phyloP scores from a whole-genome alignment of 495 filamentous ascomycete genomes.

The Neurospora sp. region DNA sequence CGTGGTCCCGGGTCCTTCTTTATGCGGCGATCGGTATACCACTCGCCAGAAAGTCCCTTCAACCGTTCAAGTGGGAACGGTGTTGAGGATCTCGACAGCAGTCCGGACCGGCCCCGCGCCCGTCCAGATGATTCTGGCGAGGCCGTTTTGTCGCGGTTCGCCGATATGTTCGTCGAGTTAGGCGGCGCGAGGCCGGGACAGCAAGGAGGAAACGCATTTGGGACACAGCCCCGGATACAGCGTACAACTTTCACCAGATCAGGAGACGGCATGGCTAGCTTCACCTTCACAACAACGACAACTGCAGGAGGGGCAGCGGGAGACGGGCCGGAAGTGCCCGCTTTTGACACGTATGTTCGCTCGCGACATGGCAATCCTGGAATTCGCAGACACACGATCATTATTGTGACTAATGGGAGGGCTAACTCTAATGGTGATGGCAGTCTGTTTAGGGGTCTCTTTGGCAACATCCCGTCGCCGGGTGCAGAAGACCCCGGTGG shows the following conservation, averaged over 20 bases:
- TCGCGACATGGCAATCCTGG: background rate
- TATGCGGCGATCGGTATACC: conserved; percentile 9
- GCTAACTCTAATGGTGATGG: background rate
- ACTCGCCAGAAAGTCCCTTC: conserved; percentile 1
- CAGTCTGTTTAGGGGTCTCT: conserved; percentile 7
- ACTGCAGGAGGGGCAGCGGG: background rate
- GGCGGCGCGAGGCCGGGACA: conserved; percentile 4
- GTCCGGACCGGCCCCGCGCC: background rate
- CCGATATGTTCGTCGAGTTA: conserved; percentile 29
- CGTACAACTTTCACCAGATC: conserved; percentile 13
- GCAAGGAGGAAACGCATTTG: background rate
- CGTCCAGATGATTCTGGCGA: conserved; percentile 9
- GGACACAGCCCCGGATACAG: conserved; percentile 4
- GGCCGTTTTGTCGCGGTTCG: conserved; percentile 32
- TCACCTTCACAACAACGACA: conserved; percentile 23
- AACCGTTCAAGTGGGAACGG: background rate
- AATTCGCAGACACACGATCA: background rate
- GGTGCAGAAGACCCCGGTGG: conserved; percentile 1
- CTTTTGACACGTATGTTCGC: conserved; percentile 12
- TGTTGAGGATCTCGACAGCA: background rate
- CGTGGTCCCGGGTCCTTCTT: conserved; percentile 37
- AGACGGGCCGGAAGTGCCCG: background rate
- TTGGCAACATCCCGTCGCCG: conserved; percentile 8
- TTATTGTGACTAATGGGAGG: background rate
- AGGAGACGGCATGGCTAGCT: conserved; percentile 18